A percentile compares a stretch with the other conserved stretches of the same genome.
Conservation (phyloP, 2,329 filamentous ascomycete species). For the Sordariomycetes sp. region DNA sequence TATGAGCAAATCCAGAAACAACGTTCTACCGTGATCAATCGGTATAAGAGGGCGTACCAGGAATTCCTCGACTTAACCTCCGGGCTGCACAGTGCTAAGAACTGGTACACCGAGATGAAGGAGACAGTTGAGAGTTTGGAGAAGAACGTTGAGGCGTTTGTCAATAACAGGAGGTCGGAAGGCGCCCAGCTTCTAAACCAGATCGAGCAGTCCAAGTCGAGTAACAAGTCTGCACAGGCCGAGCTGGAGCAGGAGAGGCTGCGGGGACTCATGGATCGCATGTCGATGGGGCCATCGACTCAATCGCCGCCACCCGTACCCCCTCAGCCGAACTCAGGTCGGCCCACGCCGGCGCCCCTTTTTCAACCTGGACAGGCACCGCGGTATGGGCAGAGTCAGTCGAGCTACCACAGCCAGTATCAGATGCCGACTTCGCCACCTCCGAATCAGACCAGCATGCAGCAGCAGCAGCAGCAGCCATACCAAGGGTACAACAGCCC, state of each 20-base stretch:
- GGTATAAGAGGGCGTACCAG: conserved; percentile 86
- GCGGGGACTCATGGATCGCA: conserved; percentile 85
- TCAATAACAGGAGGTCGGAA: conserved; percentile 87
- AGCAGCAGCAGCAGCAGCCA: conserved; percentile 26
- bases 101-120: conserved; percentile 93
- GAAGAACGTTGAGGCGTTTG: conserved; percentile 95
- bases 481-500: conserved; percentile 32
- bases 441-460: conserved; percentile 30
- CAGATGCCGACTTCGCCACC: conserved; percentile 49
- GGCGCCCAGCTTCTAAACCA: conserved; percentile 81
- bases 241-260: conserved; percentile 84
- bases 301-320: conserved; percentile 21
- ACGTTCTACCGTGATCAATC: conserved; percentile 68
- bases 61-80: conserved; percentile 85
- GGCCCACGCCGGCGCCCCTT: conserved; percentile 28
- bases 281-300: conserved; percentile 67
- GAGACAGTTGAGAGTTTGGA: conserved; percentile 86
- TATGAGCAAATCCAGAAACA: conserved; percentile 85
- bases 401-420: conserved; percentile 48
- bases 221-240: conserved; percentile 50
- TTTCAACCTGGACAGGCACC: conserved; percentile 37
- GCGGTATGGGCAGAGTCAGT: conserved; percentile 44
- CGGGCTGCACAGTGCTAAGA: conserved; percentile 78
- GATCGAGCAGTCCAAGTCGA: conserved; percentile 72
- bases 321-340: conserved; percentile 10